Percentiles rank a stretch among this genome's conserved stretches.
Conservation (phyloP, 257 asterid species). For the Anisodus tanguticus region DNA sequence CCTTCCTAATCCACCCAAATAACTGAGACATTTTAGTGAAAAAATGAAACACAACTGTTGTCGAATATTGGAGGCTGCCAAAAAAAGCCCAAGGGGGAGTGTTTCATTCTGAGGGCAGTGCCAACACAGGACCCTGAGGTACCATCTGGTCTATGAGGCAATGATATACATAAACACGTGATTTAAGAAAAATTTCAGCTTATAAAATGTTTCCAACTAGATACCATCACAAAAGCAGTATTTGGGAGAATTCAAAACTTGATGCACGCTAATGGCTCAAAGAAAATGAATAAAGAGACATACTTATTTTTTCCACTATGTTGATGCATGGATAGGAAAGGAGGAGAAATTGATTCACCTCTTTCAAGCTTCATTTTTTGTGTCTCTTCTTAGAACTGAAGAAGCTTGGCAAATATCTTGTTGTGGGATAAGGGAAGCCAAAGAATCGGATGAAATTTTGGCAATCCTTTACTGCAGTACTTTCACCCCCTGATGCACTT, state of each 20-base stretch:
- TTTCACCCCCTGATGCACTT: conserved; percentile 56
- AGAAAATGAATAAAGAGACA: conserved; percentile 11
- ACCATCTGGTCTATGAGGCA: neutral
- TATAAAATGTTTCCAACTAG: conserved; percentile 13
- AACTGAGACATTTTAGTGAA: neutral
- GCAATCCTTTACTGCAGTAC: conserved; percentile 58
- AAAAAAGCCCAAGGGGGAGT: neutral
- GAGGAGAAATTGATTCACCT: conserved; percentile 3
- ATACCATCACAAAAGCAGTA: neutral
- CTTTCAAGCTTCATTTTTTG: conserved; percentile 49
- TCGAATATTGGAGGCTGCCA: neutral
- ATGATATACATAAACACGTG: neutral
- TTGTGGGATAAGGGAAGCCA: conserved; percentile 55
- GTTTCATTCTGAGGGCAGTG: neutral
- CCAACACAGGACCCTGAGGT: neutral
- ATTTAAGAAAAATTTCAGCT: conserved; percentile 10
- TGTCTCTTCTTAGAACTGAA: conserved; percentile 76
- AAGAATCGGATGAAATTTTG: conserved; percentile 70
- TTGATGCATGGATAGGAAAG: neutral
- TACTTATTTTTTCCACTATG: neutral
- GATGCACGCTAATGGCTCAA: neutral
- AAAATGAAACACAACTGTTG: neutral
- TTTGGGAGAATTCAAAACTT: neutral
- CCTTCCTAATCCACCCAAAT: conserved; percentile 1
- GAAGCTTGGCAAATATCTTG: conserved; percentile 64